Evolutionary conservation across 805 yeast genomes (phyloP), one percentile per base, ranked within the genome.

Genomic region (Lipomyces mesembrius): DNA sequence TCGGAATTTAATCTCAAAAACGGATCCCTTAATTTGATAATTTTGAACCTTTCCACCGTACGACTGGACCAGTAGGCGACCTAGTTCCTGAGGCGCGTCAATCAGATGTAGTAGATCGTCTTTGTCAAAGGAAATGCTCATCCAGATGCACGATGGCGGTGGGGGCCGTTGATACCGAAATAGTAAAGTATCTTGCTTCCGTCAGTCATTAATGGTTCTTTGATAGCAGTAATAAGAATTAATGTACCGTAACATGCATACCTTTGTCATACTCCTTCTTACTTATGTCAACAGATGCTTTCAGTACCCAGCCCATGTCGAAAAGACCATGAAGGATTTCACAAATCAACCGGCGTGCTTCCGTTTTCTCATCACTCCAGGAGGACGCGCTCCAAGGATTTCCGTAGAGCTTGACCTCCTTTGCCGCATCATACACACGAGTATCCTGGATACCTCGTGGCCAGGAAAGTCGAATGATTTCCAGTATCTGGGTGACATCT

Each of bases 241-340:
- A 20, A 52, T 2, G 53, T 49, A 17, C 27, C 17, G n/a, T 11
- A 49, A 20, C 7, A 17, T 14, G 25, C 25, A 17, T 52, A 52
- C 55, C 55, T 52, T 52, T 52, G 55, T 52, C 55, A 52, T 6
- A 52, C 32, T 52, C 55, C 55, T 52, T 52, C 55, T 52, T 52
- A 25, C 55, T 52, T 52, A 52, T 52, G 55, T 52, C 55, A 25
- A 52, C 55, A 14, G 55, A 20, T 25, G 55, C 55, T n/a, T 52
- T 6, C n/a, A 52, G 32, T 22, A 52, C 3, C 55, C 55, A 52
- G n/a, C 55, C 55, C 34, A 52, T 7, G 32, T 52, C 55, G 34
- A 52, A 52, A 12, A 52, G 55, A 52, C 55, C 34, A 20, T 22
- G 11, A 22, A 52, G 55, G 34, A 52, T 52, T 29, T 25, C 34